A percentile compares a stretch with the other conserved stretches of the same genome.
Evolutionary conservation across 495 filamentous ascomycete species (phyloP).

Genomic region (Aspergillus incahuasiensis): DNA sequence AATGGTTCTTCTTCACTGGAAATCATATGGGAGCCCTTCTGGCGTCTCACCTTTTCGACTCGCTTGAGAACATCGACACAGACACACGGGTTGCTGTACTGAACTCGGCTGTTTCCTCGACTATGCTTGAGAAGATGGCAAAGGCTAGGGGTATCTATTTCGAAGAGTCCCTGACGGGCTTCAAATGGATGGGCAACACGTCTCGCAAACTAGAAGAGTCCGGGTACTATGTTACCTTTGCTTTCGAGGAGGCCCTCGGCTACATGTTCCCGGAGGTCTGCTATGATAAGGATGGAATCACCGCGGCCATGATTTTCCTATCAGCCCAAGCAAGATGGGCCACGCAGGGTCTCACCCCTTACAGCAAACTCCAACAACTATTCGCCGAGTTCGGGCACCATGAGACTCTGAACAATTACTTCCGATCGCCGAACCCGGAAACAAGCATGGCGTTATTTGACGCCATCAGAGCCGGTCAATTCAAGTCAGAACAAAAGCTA

Average conservation of each 20-base stretch:
- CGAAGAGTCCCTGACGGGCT: constrained; percentile 65
- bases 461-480: constrained; percentile 46
- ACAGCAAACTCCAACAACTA: constrained; percentile 54
- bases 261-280: constrained; percentile 68
- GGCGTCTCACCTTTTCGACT: constrained; percentile 53
- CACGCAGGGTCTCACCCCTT: constrained; percentile 51
- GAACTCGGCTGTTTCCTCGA: constrained; percentile 60
- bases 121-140: constrained; percentile 61
- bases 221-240: constrained; percentile 53
- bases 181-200: constrained; percentile 66
- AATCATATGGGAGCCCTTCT: constrained; percentile 66
- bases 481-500: constrained; percentile 38
- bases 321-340: constrained; percentile 52
- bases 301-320: constrained; percentile 62
- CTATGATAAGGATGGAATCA: constrained; percentile 68
- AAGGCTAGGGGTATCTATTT: constrained; percentile 51
- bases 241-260: constrained; percentile 70
- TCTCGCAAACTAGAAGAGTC: constrained; percentile 38
- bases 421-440: constrained; percentile 54
- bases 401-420: constrained; percentile 63
- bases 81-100: constrained; percentile 49
- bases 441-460: constrained; percentile 52
- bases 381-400: constrained; percentile 61
- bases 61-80: constrained; percentile 23
- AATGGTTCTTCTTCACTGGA: constrained; percentile 63